phyloP scores from a whole-genome alignment of 495 filamentous ascomycete genomes.

The Aspergillus kassunensis region DNA sequence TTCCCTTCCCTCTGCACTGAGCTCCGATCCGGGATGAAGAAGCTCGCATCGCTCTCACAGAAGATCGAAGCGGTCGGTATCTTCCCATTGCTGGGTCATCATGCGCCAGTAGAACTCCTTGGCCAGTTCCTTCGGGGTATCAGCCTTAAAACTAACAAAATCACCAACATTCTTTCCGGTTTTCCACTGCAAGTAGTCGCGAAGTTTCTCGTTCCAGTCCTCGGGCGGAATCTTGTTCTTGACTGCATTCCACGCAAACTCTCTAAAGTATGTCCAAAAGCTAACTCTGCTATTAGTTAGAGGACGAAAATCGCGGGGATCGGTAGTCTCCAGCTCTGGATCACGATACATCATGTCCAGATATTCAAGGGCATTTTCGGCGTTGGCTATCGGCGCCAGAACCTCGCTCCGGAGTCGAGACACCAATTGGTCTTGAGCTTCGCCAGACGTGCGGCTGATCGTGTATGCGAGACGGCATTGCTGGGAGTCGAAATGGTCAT shows the following conservation, averaged over 20 bases:
- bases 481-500: background rate
- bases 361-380: background rate
- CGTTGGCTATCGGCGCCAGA: background rate
- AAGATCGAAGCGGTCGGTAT: too few relatives aligned
- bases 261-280: background rate
- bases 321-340: background rate
- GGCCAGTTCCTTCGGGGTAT: background rate
- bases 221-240: background rate
- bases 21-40: too few relatives aligned
- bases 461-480: background rate
- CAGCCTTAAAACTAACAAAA: background rate
- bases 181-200: background rate
- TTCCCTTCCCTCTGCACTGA: too few relatives aligned
- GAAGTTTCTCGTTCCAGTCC: background rate
- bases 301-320: background rate
- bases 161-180: background rate
- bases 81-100: background rate
- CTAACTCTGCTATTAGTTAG: background rate
- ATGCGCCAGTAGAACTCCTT: background rate
- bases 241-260: background rate
- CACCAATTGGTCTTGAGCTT: background rate
- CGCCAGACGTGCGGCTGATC: background rate
- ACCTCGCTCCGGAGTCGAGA: background rate
- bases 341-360: slow-evolving; percentile 1
- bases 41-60: too few relatives aligned